Conservation (phyloP, 345 rosid genomes). For the Hirschfeldia incana region DNA sequence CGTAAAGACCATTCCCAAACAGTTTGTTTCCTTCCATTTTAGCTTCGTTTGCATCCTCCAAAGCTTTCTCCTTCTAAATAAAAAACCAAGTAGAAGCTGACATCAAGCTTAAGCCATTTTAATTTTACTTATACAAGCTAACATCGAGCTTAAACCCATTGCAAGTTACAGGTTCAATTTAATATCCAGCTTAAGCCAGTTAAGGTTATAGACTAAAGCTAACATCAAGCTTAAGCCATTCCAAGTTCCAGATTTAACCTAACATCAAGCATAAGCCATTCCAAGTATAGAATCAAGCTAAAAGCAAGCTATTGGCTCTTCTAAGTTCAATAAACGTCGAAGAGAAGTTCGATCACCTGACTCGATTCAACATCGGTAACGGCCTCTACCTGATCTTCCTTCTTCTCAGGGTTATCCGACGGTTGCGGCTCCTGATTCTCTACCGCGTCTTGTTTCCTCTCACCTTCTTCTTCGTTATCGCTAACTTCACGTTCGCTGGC, state of each 20-base stretch:
- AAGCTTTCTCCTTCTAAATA: slow-evolving; percentile 47
- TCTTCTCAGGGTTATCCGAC: background rate
- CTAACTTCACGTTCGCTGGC: slow-evolving; percentile 74
- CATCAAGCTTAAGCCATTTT: background rate
- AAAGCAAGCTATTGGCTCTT: background rate
- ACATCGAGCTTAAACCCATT: background rate
- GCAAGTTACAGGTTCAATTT: too few relatives aligned
- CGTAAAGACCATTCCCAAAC: slow-evolving; percentile 60
- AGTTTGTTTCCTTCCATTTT: slow-evolving; percentile 78
- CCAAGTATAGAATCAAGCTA: too few relatives aligned
- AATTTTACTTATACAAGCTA: background rate
- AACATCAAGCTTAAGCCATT: background rate
- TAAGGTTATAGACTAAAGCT: background rate
- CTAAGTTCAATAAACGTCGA: background rate
- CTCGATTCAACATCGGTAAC: slow-evolving; percentile 38
- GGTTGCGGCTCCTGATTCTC: background rate
- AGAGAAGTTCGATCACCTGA: slow-evolving; percentile 36
- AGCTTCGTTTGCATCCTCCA: slow-evolving; percentile 63
- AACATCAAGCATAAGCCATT: background rate
- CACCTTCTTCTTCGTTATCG: slow-evolving; percentile 42
- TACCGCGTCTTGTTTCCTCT: background rate
- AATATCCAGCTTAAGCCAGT: too few relatives aligned
- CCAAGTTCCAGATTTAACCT: background rate
- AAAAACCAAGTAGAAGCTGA: background rate
- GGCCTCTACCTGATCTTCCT: background rate